phyloP scores from a whole-genome alignment of 179 eudicot genomes.

The Patellifolia procumbens region DNA sequence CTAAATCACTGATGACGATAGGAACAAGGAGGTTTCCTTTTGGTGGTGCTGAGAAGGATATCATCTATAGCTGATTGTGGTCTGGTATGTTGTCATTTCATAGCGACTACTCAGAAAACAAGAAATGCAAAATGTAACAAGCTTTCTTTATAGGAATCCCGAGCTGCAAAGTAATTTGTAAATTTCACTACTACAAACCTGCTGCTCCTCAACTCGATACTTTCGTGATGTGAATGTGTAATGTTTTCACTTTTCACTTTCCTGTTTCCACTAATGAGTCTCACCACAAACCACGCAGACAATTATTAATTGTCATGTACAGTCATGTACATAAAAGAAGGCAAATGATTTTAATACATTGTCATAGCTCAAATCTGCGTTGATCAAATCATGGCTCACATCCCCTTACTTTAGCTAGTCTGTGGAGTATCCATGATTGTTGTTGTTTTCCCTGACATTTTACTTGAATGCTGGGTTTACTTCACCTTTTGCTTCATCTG shows the following conservation, averaged over 20 bases:
- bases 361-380: background rate
- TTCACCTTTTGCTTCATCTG: constrained; percentile 7
- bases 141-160: background rate
- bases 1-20: background rate
- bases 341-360: background rate
- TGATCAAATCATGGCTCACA: background rate
- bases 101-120: too few relatives aligned
- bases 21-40: background rate
- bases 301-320: background rate
- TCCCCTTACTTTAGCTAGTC: background rate
- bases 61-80: too few relatives aligned
- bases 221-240: background rate
- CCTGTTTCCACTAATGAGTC: background rate
- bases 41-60: too few relatives aligned
- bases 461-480: background rate
- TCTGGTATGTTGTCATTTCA: too few relatives aligned
- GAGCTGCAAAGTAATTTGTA: background rate
- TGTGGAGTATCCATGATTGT: background rate
- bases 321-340: too few relatives aligned
- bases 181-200: background rate
- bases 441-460: background rate
- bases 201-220: background rate
- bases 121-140: background rate
- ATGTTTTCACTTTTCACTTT: background rate
- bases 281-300: background rate